phyloP scores from a whole-genome alignment of 345 rosid species.

The Schrenkiella parvula region DNA sequence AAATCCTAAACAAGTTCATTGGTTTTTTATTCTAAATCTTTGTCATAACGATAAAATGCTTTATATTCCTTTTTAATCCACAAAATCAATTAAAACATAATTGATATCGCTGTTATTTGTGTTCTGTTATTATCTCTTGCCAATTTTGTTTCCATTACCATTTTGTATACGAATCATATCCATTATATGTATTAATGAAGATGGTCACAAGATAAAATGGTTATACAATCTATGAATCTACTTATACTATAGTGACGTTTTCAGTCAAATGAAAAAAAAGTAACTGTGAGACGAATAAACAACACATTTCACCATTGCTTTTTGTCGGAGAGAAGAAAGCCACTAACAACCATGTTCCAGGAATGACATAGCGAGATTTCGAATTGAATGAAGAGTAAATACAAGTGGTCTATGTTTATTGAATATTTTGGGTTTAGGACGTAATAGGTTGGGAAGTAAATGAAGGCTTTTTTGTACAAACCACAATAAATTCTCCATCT shows the following conservation, averaged over 20 bases:
- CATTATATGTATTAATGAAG: background rate
- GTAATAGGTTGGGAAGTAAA: background rate
- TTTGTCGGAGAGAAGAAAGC: background rate
- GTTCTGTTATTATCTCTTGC: too few species aligned
- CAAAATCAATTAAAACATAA: too few species aligned
- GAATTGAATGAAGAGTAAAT: background rate
- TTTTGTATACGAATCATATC: too few species aligned
- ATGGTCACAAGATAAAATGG: background rate
- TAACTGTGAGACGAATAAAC: background rate
- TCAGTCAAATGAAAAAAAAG: too few species aligned
- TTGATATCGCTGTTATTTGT: too few species aligned
- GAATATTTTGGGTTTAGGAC: background rate
- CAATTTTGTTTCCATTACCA: too few species aligned
- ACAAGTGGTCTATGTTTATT: slow-evolving; percentile 1
- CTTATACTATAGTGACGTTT: too few species aligned
- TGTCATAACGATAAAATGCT: too few species aligned
- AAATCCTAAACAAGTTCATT: too few species aligned
- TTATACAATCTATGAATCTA: too few species aligned
- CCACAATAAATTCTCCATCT: slow-evolving; percentile 29
- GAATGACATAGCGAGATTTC: slow-evolving; percentile 10
- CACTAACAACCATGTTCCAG: background rate
- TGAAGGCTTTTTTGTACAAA: slow-evolving; percentile 1
- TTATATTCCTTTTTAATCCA: too few species aligned
- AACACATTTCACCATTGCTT: background rate
- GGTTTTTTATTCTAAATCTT: too few species aligned